phyloP scores from a whole-genome alignment of 192 early-diverging fungal species.

The Funneliformis geosporum region DNA sequence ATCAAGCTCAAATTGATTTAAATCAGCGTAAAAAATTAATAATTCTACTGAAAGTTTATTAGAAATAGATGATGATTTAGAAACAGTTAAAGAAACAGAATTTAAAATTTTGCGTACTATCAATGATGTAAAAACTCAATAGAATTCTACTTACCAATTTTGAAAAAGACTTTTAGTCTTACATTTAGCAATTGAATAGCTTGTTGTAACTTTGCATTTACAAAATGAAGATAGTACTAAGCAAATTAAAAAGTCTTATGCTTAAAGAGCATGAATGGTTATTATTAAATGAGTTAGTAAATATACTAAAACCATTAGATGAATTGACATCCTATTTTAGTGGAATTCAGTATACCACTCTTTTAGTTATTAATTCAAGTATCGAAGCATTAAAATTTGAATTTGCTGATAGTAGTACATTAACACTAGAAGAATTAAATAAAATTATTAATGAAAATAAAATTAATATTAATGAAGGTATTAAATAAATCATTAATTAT shows the following conservation, averaged over 20 bases:
- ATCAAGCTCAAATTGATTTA: constrained; percentile 16
- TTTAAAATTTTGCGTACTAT: constrained; percentile 12
- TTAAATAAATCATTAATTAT: background rate
- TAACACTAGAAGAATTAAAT: background rate
- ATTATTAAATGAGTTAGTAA: constrained; percentile 9
- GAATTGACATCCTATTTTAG: constrained; percentile 8
- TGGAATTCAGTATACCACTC: constrained; percentile 6
- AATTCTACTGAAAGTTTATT: background rate
- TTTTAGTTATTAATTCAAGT: constrained; percentile 9
- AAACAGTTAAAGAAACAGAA: background rate
- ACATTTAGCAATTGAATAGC: background rate
- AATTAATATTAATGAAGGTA: background rate
- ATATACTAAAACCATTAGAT: background rate
- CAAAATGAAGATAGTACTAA: background rate
- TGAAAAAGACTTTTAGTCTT: background rate
- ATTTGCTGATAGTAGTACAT: background rate
- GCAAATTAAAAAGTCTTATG: background rate
- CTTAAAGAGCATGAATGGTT: background rate
- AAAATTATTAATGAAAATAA: background rate
- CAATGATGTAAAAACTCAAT: background rate
- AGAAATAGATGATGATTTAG: background rate
- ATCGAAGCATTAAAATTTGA: constrained; percentile 5
- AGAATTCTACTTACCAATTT: background rate
- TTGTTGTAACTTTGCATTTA: background rate
- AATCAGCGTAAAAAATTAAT: background rate